Percentiles rank a stretch among this genome's conserved stretches.
Evolutionary conservation across 129 eudicot genomes (phyloP).

Genomic region (Daucus carota): DNA sequence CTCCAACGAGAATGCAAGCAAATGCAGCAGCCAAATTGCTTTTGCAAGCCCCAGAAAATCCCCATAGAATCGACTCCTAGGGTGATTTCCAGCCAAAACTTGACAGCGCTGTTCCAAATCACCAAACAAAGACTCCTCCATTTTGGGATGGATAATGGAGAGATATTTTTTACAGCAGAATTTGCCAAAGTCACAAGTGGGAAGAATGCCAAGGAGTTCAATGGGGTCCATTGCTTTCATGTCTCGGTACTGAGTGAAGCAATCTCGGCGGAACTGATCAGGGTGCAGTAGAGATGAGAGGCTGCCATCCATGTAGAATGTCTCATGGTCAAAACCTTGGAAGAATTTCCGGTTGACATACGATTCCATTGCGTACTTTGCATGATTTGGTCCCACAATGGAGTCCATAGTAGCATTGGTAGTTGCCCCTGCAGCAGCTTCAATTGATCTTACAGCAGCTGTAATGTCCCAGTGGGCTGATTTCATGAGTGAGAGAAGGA

Average conservation of each 20-base stretch:
- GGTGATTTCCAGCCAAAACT: conserved; percentile 75
- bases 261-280: conserved; percentile 66
- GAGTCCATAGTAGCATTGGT: conserved; percentile 31
- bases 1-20: conserved; percentile 78
- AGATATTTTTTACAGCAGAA: conserved; percentile 77
- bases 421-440: conserved; percentile 35
- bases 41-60: conserved; percentile 74
- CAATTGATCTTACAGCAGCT: conserved; percentile 83
- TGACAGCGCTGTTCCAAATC: conserved; percentile 78
- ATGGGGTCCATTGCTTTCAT: conserved; percentile 92
- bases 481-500: conserved; percentile 85
- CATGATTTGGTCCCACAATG: conserved; percentile 49
- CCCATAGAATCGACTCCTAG: conserved; percentile 74
- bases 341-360: conserved; percentile 66
- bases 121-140: conserved; percentile 95
- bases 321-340: conserved; percentile 92
- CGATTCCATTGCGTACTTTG: conserved; percentile 78
- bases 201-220: conserved; percentile 70
- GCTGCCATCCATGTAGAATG: conserved; percentile 87
- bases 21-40: conserved; percentile 89
- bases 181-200: conserved; percentile 70
- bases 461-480: conserved; percentile 91
- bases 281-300: conserved; percentile 57
- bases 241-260: conserved; percentile 73
- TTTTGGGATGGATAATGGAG: conserved; percentile 80